A percentile compares a stretch with the other conserved stretches of the same genome.
These are phyloP conservation scores for Yarrowia sp. DNA, from an alignment of 805 yeast species.

Conservation along the genomic window DNA sequence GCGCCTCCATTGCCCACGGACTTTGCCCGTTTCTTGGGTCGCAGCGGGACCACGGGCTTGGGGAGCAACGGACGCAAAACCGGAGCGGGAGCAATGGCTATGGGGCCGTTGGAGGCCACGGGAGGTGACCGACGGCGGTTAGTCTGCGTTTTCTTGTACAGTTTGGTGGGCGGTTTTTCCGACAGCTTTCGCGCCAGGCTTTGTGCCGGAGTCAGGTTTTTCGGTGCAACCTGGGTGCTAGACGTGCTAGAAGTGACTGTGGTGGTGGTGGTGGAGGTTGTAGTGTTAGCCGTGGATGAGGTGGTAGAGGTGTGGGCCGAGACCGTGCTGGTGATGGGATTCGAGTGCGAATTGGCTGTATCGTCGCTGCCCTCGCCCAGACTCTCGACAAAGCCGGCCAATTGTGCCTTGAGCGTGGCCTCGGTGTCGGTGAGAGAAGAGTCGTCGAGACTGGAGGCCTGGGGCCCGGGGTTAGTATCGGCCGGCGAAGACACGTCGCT, in stretches of 20 bases:
- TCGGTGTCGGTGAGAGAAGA: conserved; percentile 25
- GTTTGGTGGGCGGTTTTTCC: conserved; percentile 34
- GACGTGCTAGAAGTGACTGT: background rate
- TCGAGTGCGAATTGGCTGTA: background rate
- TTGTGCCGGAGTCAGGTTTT: conserved; percentile 30
- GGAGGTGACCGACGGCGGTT: conserved; percentile 34
- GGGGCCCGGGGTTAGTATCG: conserved; percentile 2
- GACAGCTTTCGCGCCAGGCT: conserved; percentile 33
- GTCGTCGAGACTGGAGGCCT: background rate
- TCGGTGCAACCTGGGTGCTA: background rate
- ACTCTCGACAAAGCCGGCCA: conserved; percentile 21
- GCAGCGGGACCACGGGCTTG: conserved; percentile 32
- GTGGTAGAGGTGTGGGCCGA: background rate
- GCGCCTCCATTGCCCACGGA: conserved; percentile 2
- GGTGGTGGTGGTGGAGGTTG: background rate
- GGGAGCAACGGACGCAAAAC: conserved; percentile 32
- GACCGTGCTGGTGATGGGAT: background rate
- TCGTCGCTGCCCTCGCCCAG: background rate
- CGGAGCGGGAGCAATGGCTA: conserved; percentile 39
- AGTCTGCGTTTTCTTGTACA: conserved; percentile 28
- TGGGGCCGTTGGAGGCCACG: conserved; percentile 21
- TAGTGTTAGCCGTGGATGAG: background rate
- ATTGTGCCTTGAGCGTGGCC: conserved; percentile 35
- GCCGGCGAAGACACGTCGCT: conserved; percentile 28
- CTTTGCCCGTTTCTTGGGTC: conserved; percentile 20